Evolutionary conservation across 2,329 filamentous ascomycete species (phyloP), one percentile per base, ranked within the genome.

Genomic region (Xylaria sp.): DNA sequence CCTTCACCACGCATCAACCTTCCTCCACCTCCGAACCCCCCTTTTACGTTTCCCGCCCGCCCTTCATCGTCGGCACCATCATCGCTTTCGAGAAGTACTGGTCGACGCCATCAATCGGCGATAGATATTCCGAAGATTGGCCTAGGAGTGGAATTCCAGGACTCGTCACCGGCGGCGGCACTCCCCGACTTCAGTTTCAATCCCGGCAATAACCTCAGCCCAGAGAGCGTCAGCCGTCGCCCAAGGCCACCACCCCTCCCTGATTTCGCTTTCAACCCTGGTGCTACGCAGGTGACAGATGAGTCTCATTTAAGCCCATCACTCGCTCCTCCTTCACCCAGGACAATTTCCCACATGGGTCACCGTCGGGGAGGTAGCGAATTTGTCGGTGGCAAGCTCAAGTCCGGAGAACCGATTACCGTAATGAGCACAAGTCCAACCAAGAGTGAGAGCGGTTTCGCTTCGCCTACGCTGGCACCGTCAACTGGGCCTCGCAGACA

Each of bases 351-450:
- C 39, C 89, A 90, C 25, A 92, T 94, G 77, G 90, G 91, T 37
- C 94, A 97, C 79, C 87, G 91, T 75, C 88, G 94, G 76, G 92
- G 92, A 63, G 92, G 90, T 34, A 97, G 94, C 78, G 94, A 97
- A 78, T 94, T 97, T 76, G 92, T 97, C 56, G 93, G 93, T 46
- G 92, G 92, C 8, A 91, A 91, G 74, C 81, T 87, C 73, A 84
- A 89, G 74, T 80, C 85, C 80, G 82, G 88, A 13, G 88, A 86
- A 57, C 84, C 86, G 0, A 88, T 89, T 59, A 86, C 87, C 10
- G 82, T 89, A 8, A 85, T 92, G 82, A 92, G 89, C 79, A 88
- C 88, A 13, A 94, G 90, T 75, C 90, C 91, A 34, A 91, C 90
- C 12, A 93, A 90, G 73, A 84, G 84, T 63, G 86, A 89, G 32